phyloP scores from a whole-genome alignment of 352 stramenopile genomes.

The Elongisporangium undulatum region DNA sequence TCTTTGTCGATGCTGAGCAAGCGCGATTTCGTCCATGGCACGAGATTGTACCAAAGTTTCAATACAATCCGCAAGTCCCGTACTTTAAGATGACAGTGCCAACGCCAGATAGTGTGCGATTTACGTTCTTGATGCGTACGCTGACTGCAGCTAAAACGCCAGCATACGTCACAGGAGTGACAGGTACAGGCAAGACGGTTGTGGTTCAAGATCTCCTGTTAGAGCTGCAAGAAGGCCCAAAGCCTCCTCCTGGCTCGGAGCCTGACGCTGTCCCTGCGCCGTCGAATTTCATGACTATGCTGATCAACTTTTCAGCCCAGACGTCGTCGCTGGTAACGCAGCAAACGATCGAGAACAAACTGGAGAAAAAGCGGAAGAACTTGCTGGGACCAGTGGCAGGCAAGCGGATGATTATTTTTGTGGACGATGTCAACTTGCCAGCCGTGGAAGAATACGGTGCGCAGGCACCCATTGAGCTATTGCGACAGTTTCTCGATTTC shows the following conservation, averaged over 20 bases:
- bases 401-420: slow-evolving; percentile 91
- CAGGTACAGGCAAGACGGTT: slow-evolving; percentile 88
- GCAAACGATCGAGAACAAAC: slow-evolving; percentile 89
- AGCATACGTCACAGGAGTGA: slow-evolving; percentile 88
- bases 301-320: slow-evolving; percentile 92
- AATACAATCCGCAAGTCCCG: slow-evolving; percentile 47
- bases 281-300: slow-evolving; percentile 66
- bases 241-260: slow-evolving; percentile 8
- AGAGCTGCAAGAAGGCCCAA: slow-evolving; percentile 29
- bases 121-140: slow-evolving; percentile 49
- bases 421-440: slow-evolving; percentile 95
- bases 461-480: slow-evolving; percentile 91
- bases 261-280: neutral
- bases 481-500: slow-evolving; percentile 94
- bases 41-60: slow-evolving; percentile 65
- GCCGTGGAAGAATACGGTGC: slow-evolving; percentile 93
- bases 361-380: slow-evolving; percentile 96
- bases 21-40: slow-evolving; percentile 44
- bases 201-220: slow-evolving; percentile 77
- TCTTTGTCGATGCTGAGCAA: slow-evolving; percentile 70
- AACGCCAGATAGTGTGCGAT: slow-evolving; percentile 67
- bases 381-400: slow-evolving; percentile 85
- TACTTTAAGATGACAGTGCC: slow-evolving; percentile 85
- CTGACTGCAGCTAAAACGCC: slow-evolving; percentile 64
- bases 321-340: slow-evolving; percentile 89